These are phyloP conservation scores for Strobilomyces dryophilus DNA, from an alignment of 768 basidiomycete species.

Conservation along the genomic window DNA sequence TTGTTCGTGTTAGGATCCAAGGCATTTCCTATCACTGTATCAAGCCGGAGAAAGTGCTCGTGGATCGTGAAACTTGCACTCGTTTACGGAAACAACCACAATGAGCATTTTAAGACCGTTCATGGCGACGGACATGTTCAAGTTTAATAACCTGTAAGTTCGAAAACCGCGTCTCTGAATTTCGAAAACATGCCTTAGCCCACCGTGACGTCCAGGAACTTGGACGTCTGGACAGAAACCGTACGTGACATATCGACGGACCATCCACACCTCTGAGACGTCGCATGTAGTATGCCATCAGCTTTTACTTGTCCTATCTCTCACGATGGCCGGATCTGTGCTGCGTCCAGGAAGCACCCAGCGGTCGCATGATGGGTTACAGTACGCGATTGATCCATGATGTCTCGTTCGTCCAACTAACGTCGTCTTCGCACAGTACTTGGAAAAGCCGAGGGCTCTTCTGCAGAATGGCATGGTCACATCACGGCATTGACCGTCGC, in stretches of 20 bases:
- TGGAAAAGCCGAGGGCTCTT: slow-evolving; percentile 84
- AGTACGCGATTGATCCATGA: slow-evolving; percentile 45
- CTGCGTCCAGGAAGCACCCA: slow-evolving; percentile 76
- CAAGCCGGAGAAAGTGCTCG: background rate
- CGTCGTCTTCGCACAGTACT: slow-evolving; percentile 53
- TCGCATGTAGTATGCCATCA: slow-evolving; percentile 67
- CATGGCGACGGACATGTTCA: slow-evolving; percentile 85
- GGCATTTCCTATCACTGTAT: background rate
- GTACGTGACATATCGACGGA: slow-evolving; percentile 40
- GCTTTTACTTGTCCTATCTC: slow-evolving; percentile 87
- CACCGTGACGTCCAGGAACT: slow-evolving; percentile 51
- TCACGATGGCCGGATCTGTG: slow-evolving; percentile 92
- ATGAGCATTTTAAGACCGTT: slow-evolving; percentile 82
- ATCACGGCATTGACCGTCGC: slow-evolving; percentile 94
- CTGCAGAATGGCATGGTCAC: slow-evolving; percentile 85
- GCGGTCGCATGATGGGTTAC: slow-evolving; percentile 88
- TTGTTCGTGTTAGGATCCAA: slow-evolving; percentile 31
- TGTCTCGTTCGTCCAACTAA: slow-evolving; percentile 6
- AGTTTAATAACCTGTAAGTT: slow-evolving; percentile 85
- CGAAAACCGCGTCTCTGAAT: background rate
- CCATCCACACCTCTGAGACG: slow-evolving; percentile 1
- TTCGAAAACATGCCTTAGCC: slow-evolving; percentile 2
- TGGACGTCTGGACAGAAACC: slow-evolving; percentile 97
- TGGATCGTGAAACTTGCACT: background rate
- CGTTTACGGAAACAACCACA: background rate